Percentiles rank a stretch among this genome's conserved stretches.
Evolutionary conservation across 768 basidiomycete genomes (phyloP).

Genomic region (Megacollybia marginata): DNA sequence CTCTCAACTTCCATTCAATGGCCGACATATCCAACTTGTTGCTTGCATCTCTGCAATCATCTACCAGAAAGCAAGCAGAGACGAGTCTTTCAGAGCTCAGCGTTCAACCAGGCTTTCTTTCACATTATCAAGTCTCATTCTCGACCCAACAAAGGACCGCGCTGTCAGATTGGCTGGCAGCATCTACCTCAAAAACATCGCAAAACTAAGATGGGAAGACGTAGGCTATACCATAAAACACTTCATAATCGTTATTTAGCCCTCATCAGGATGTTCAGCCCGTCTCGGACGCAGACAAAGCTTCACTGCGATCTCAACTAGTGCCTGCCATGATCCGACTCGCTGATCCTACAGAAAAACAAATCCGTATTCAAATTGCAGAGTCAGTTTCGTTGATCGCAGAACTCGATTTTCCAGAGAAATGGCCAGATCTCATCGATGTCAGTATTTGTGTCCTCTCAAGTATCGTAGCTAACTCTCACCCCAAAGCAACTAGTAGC

Average conservation of each 20-base stretch:
- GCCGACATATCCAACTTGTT: constrained; percentile 65
- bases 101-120: constrained; percentile 69
- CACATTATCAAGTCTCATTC: constrained; percentile 71
- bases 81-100: constrained; percentile 63
- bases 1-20: constrained; percentile 29
- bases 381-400: constrained; percentile 92
- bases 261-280: constrained; percentile 60
- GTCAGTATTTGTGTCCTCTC: constrained; percentile 39
- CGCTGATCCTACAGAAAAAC: constrained; percentile 64
- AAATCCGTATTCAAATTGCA: constrained; percentile 78
- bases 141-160: constrained; percentile 59
- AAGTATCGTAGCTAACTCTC: constrained; percentile 2
- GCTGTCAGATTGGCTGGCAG: constrained; percentile 76
- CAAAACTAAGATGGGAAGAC: constrained; percentile 86
- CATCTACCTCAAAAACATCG: constrained; percentile 88
- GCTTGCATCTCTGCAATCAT: constrained; percentile 61
- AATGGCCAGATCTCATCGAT: constrained; percentile 86
- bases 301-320: constrained; percentile 62
- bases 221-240: constrained; percentile 33
- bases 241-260: constrained; percentile 1
- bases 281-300: constrained; percentile 65
- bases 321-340: constrained; percentile 90
- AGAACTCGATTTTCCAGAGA: constrained; percentile 81
- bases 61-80: constrained; percentile 75
- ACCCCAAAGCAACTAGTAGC: constrained; percentile 72